Percentiles rank a stretch among this genome's conserved stretches.
phyloP scores from a whole-genome alignment of 257 asterid genomes.

The Forsythia viridissima region DNA sequence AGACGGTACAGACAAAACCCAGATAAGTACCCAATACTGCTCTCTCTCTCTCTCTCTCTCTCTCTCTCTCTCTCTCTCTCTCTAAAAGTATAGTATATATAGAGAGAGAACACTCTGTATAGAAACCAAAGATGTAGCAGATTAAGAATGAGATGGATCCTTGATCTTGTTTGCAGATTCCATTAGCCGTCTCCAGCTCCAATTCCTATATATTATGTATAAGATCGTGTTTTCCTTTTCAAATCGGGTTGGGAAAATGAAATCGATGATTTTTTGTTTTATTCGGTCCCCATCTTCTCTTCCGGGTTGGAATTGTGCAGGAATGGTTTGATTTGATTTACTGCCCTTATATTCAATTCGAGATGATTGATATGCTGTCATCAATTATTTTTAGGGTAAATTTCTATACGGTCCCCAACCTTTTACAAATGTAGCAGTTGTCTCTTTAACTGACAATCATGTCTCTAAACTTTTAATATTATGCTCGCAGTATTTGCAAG shows the following conservation, averaged over 20 bases:
- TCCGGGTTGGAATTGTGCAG: not conserved
- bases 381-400: too few relatives aligned
- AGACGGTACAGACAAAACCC: not conserved
- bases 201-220: too few relatives aligned
- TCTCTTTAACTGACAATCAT: too few relatives aligned
- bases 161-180: not conserved
- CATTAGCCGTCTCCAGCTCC: not conserved
- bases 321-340: too few relatives aligned
- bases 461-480: too few relatives aligned
- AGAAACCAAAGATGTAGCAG: not conserved
- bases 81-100: too few relatives aligned
- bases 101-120: not conserved
- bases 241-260: not conserved
- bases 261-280: not conserved
- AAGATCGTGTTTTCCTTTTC: not conserved
- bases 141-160: not conserved
- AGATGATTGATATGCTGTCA: too few relatives aligned
- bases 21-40: not conserved
- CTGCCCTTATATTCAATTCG: too few relatives aligned
- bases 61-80: not conserved
- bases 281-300: not conserved
- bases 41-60: not conserved
- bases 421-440: too few relatives aligned
- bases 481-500: too few relatives aligned
- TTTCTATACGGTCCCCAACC: too few relatives aligned